Base-by-base conservation (phyloP, 768 basidiomycete genomes). In the Pholiota molesta region DNA sequence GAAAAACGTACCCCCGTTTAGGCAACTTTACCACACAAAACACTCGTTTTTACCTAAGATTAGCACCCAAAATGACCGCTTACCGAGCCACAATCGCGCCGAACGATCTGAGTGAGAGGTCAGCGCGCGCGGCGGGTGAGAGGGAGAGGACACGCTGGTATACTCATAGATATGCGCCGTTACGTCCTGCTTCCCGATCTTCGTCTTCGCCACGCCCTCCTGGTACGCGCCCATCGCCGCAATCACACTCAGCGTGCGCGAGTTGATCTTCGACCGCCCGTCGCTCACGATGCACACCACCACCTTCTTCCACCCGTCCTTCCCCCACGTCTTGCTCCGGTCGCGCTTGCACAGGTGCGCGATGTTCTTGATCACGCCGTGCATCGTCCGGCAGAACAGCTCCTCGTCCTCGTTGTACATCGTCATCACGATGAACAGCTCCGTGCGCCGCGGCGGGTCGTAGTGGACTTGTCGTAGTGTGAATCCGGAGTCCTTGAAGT, bases 221-320 rank as follows among this genome's bases (percentile, higher is more conserved):
- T 99, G 97, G 73, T 98, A 98, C 23, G 86, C 89, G 7, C 97
- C 97, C 86, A 98, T 90, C 3, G 95, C 87, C 13, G 96, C 97
- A 61, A 99, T 85, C 35, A 95, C 92, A 65, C 87, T 90, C 69
- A 95, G 73, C 16, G 91, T 92, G 63, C 93, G 77, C 45, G 89
- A 83, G 71, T 95, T 94, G 74, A 97, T 91, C 83, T 95, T 94
- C 65, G 77, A 71, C 31, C 94, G 83, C 0, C 94, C 95, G 73
- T 96, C 94, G 44, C 90, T 91, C 8, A 97, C 94, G 66, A 96
- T 88, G 69, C 92, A 95, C 10, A 97, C 90, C 8, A 96, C 95
- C 35, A 97, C 93, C 82, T 97, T 98, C 81, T 98, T 96, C 97
- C 97, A 99, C 1, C 95, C 95, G 0, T 97, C 95, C 72, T 91